Base-by-base conservation (phyloP, 192 early-diverging fungal genomes). In the Coemansia sp. region DNA sequence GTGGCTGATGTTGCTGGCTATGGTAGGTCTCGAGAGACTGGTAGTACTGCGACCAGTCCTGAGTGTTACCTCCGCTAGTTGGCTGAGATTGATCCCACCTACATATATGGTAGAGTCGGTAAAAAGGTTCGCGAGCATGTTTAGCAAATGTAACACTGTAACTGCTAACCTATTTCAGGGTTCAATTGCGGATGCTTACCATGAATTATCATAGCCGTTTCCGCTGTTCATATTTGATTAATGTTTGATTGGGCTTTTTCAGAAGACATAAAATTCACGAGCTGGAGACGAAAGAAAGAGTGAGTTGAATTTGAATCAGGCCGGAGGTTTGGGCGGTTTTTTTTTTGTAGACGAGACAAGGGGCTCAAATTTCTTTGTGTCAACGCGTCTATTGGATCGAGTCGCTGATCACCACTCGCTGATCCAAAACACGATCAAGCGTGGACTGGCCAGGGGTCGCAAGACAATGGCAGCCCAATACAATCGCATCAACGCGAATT, bases 31-130 rank as follows among this genome's bases (percentile, higher is more conserved):
- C 75, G 4, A 78, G 48, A 0, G 56, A 65, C 58, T 78, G 69
- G 49, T 78, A 78, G 30, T 78, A 78, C 29, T 71, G 69, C 21
- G 75, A 54, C 75, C 75, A 78, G 60, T 78, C 64, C 55, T 74
- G 65, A 10, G 64, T 54, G 56, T 38, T 56, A 49, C 30, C 30
- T 7, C 43, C 58, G 56, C 21, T 24, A 12, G 43, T 35, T 31
- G 32, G 38, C 52, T 67, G 64, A 10, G 43, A 18, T 43, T 78
- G 75, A 45, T 65, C 58, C 75, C 75, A 78, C 69, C 75, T 78
- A 78, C 21, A 60, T 16, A 18, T 12, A 19, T n/a, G n/a, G n/a
- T n/a, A 44, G 18, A 19, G 7, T 19, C 42, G 10, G 40, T 61
- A 42, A 42, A 22, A 65, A 23, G 12, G n/a, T n/a, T n/a, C 12